phyloP scores from a whole-genome alignment of 2,329 filamentous ascomycete species.

The Phialocephala subalpina region DNA sequence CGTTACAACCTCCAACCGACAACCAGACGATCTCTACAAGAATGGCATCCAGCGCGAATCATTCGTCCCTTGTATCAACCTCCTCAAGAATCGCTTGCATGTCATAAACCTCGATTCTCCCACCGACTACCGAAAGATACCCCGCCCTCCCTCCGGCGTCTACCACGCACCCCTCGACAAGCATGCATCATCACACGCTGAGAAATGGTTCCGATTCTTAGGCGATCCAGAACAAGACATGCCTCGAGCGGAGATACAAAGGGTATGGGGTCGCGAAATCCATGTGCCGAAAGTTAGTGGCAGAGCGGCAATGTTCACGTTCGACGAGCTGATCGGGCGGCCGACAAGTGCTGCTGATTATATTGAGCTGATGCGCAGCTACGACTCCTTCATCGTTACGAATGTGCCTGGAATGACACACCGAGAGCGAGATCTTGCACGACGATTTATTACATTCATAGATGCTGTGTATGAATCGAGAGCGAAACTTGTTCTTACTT shows the following conservation, averaged over 20 bases:
- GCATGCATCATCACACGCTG: slow-evolving; percentile 79
- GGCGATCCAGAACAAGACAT: slow-evolving; percentile 81
- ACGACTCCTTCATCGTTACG: slow-evolving; percentile 92
- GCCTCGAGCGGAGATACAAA: slow-evolving; percentile 80
- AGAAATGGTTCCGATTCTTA: slow-evolving; percentile 96
- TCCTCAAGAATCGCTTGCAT: slow-evolving; percentile 83
- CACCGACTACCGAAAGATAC: slow-evolving; percentile 97
- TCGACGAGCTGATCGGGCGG: slow-evolving; percentile 87
- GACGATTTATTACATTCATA: slow-evolving; percentile 96
- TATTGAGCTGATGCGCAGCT: slow-evolving; percentile 86
- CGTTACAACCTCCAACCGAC: slow-evolving; percentile 95
- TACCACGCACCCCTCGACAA: slow-evolving; percentile 89
- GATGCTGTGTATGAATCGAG: slow-evolving; percentile 93
- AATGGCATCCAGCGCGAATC: slow-evolving; percentile 97
- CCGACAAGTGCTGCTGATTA: slow-evolving; percentile 96
- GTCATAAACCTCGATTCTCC: slow-evolving; percentile 95
- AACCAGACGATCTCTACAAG: slow-evolving; percentile 95
- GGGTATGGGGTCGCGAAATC: slow-evolving; percentile 93
- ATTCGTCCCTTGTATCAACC: slow-evolving; percentile 93
- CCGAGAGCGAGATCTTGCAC: slow-evolving; percentile 83
- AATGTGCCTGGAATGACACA: slow-evolving; percentile 93
- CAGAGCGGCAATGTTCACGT: slow-evolving; percentile 88
- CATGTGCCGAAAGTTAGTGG: slow-evolving; percentile 88
- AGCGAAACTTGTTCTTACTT: slow-evolving; percentile 95
- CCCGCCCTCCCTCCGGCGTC: slow-evolving; percentile 89